Conservation (phyloP, 768 basidiomycete genomes). For the Boletales sp. region DNA sequence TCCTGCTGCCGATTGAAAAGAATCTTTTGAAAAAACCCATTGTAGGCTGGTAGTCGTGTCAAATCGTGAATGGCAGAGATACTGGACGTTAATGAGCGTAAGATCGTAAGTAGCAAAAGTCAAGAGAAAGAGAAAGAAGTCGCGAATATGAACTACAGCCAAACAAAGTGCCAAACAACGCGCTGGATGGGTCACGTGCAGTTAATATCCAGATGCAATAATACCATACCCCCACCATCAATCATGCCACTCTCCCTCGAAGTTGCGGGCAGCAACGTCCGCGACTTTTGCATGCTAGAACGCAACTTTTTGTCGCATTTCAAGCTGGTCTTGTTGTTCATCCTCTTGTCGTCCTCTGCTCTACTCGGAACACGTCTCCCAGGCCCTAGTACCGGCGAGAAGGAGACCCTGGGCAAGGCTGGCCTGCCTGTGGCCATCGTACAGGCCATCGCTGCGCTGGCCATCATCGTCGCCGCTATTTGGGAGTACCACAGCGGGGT, state of each 20-base stretch:
- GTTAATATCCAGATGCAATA: conserved; percentile 13
- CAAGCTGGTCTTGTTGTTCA: conserved; percentile 61
- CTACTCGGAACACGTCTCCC: conserved; percentile 61
- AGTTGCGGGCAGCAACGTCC: conserved; percentile 57
- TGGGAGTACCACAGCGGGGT: conserved; percentile 67
- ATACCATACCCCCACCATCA: background rate
- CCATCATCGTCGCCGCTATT: conserved; percentile 50
- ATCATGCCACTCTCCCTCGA: conserved; percentile 31
- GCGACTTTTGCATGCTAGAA: conserved; percentile 79
- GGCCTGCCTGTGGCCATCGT: conserved; percentile 50
- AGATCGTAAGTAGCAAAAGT: conserved; percentile 10
- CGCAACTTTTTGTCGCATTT: conserved; percentile 69
- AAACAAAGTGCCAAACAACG: conserved; percentile 40
- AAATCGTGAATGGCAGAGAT: conserved; percentile 23
- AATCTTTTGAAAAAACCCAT: conserved; percentile 75
- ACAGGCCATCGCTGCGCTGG: conserved; percentile 50
- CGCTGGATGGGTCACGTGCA: conserved; percentile 19
- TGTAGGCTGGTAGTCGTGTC: conserved; percentile 18
- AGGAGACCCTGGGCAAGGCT: conserved; percentile 25
- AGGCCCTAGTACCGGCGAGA: conserved; percentile 25
- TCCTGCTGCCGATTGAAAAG: conserved; percentile 66
- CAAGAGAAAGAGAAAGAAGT: background rate
- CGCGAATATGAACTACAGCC: conserved; percentile 33
- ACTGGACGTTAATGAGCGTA: conserved; percentile 27
- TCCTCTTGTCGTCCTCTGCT: conserved; percentile 60